A percentile compares a stretch with the other conserved stretches of the same genome.
phyloP scores from a whole-genome alignment of 768 basidiomycete genomes.

The Russula foetens region DNA sequence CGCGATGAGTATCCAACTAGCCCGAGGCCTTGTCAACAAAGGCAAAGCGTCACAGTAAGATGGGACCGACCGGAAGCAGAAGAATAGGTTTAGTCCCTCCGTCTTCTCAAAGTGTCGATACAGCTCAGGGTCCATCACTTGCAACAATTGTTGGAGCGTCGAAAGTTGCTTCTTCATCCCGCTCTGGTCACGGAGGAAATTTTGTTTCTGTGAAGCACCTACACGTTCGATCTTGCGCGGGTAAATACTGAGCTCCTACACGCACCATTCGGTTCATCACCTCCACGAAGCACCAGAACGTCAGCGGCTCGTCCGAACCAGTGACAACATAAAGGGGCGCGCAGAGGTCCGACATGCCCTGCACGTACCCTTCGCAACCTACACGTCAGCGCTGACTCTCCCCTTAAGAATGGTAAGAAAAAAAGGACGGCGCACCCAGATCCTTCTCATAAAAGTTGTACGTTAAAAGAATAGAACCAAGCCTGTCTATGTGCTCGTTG shows the following conservation, averaged over 20 bases:
- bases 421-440: constrained; percentile 49
- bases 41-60: background rate
- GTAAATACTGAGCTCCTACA: background rate
- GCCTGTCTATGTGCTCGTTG: constrained; percentile 87
- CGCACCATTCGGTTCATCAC: constrained; percentile 93
- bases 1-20: constrained; percentile 81
- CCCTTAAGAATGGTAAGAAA: background rate
- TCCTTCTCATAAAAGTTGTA: constrained; percentile 88
- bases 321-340: constrained; percentile 90
- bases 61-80: constrained; percentile 81
- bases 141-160: constrained; percentile 83
- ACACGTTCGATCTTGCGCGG: background rate
- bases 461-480: constrained; percentile 79
- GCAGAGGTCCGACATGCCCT: constrained; percentile 97
- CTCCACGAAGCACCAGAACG: constrained; percentile 94
- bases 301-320: constrained; percentile 80
- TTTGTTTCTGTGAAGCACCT: constrained; percentile 58
- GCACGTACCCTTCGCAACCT: constrained; percentile 73
- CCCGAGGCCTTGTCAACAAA: constrained; percentile 9
- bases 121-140: constrained; percentile 92
- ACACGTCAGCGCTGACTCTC: constrained; percentile 18
- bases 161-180: constrained; percentile 95
- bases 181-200: constrained; percentile 93
- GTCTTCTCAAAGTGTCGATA: constrained; percentile 87
- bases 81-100: constrained; percentile 90